These are phyloP conservation scores for Picochlorum sp. DNA, from an alignment of 139 green algal species.

Conservation along the genomic window DNA sequence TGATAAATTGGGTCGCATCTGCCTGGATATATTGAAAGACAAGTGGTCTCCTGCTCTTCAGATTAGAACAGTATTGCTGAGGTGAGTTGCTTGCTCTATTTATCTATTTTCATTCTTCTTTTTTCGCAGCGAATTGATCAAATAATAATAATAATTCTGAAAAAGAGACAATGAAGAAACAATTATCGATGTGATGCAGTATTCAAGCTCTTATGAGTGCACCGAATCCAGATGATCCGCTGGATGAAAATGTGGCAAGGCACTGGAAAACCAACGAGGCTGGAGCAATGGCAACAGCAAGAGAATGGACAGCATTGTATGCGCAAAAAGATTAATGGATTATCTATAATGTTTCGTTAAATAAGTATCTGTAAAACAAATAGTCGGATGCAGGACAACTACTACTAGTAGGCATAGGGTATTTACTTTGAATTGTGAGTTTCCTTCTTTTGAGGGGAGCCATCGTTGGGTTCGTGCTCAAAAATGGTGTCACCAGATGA, in stretches of 20 bases:
- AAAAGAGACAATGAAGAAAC: not conserved
- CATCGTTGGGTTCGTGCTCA: too few species aligned
- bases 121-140: not conserved
- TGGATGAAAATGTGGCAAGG: constrained; percentile 92
- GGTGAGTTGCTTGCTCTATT: too few species aligned
- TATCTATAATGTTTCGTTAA: too few species aligned
- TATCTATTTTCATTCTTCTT: constrained; percentile 11
- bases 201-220: constrained; percentile 95
- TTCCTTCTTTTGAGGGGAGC: too few species aligned
- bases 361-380: too few species aligned
- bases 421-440: too few species aligned
- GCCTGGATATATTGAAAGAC: constrained; percentile 98
- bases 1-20: constrained; percentile 98
- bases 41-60: constrained; percentile 98
- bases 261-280: constrained; percentile 94
- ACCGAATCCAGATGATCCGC: constrained; percentile 96
- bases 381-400: too few species aligned
- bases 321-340: not conserved
- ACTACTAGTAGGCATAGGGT: too few species aligned
- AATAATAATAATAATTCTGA: not conserved
- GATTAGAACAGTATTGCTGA: constrained; percentile 95
- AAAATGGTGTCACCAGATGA: too few species aligned
- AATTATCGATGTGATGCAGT: constrained; percentile 9
- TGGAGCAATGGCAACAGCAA: constrained; percentile 60
- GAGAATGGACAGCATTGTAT: constrained; percentile 17